Evolutionary conservation across 805 yeast genomes (phyloP).

Genomic region (Starmerella floricola): DNA sequence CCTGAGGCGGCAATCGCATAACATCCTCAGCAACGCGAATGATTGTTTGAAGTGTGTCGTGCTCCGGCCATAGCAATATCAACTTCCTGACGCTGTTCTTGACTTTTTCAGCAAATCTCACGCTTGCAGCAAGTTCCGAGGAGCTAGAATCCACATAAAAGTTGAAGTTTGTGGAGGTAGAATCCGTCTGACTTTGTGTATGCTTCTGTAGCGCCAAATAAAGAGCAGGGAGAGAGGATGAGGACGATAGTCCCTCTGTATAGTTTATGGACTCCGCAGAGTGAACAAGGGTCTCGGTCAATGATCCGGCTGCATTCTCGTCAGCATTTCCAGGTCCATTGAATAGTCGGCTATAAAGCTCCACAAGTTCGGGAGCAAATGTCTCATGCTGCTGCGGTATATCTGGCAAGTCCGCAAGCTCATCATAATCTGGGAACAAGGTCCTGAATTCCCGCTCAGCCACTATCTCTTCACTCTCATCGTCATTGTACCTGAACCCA

Average conservation of each 20-base stretch:
- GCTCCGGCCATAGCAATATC: constrained; percentile 80
- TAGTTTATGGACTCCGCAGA: constrained; percentile 3
- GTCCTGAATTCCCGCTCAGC: constrained; percentile 65
- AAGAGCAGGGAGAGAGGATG: constrained; percentile 14
- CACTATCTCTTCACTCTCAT: constrained; percentile 37
- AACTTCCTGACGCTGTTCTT: constrained; percentile 38
- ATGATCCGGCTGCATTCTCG: background rate
- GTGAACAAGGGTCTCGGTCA: background rate
- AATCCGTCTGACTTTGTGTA: background rate
- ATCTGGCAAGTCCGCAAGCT: background rate
- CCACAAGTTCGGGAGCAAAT: constrained; percentile 32
- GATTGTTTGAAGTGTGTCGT: constrained; percentile 70
- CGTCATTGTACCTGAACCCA: constrained; percentile 53
- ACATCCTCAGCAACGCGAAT: constrained; percentile 54
- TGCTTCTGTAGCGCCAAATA: constrained; percentile 10
- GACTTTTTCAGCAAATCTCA: constrained; percentile 36
- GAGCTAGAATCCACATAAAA: constrained; percentile 57
- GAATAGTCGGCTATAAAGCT: constrained; percentile 6
- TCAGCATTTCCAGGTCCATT: background rate
- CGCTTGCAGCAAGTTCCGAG: constrained; percentile 50
- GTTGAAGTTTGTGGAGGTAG: constrained; percentile 34
- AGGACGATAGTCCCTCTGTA: constrained; percentile 1
- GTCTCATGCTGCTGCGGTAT: constrained; percentile 1
- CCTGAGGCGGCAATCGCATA: constrained; percentile 44
- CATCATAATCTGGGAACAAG: constrained; percentile 69